phyloP scores from a whole-genome alignment of 768 basidiomycete species.

The Postia placenta region DNA sequence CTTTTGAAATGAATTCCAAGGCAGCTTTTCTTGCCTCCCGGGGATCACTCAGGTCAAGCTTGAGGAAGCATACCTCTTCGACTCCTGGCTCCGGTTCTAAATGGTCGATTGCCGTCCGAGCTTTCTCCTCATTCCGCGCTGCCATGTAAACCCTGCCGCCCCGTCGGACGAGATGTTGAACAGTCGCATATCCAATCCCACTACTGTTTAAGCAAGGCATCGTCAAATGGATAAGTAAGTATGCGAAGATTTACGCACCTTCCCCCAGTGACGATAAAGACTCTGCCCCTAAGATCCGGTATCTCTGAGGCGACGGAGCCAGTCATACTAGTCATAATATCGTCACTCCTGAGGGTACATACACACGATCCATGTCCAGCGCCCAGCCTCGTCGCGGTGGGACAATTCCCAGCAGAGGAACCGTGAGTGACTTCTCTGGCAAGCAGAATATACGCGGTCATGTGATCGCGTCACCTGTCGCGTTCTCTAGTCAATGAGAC shows the following conservation, averaged over 20 bases:
- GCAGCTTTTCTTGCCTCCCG: slow-evolving; percentile 42
- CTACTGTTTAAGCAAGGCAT: slow-evolving; percentile 28
- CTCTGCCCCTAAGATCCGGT: slow-evolving; percentile 35
- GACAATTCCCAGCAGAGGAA: too few species aligned
- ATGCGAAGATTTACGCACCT: slow-evolving; percentile 33
- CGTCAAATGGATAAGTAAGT: too few species aligned
- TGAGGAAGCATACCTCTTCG: slow-evolving; percentile 43
- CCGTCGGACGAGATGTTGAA: slow-evolving; percentile 42
- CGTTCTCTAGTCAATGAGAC: too few species aligned
- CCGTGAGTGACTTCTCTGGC: too few species aligned
- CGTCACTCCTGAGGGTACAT: too few species aligned
- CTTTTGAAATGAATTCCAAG: slow-evolving; percentile 41
- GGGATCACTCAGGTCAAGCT: slow-evolving; percentile 47
- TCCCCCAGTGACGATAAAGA: slow-evolving; percentile 50
- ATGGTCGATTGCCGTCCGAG: slow-evolving; percentile 39
- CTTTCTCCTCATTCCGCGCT: slow-evolving; percentile 42
- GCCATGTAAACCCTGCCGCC: slow-evolving; percentile 62
- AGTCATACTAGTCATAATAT: too few species aligned
- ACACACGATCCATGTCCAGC: too few species aligned
- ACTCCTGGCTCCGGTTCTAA: slow-evolving; percentile 38
- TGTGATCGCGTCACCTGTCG: too few species aligned
- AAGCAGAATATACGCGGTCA: too few species aligned
- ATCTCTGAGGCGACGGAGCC: not conserved
- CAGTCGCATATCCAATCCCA: slow-evolving; percentile 46
- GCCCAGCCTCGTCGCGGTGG: too few species aligned